Percentiles rank a stretch among this genome's conserved stretches.
phyloP scores from a whole-genome alignment of 805 yeast species.

The Naumovozyma baii region DNA sequence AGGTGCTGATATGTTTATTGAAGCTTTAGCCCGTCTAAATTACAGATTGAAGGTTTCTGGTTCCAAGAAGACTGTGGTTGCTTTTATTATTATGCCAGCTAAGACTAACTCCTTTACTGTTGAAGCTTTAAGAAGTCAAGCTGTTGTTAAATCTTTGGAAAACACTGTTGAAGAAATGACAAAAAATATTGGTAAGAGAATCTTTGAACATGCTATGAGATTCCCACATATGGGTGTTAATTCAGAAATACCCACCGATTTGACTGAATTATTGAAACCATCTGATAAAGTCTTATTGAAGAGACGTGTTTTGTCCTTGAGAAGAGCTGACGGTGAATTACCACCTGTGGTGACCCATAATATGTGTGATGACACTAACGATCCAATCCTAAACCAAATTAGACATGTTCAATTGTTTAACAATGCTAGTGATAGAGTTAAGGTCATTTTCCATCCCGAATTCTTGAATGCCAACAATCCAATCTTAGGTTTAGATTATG shows the following conservation, averaged over 20 bases:
- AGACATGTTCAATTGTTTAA: conserved; percentile 88
- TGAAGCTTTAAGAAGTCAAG: conserved; percentile 92
- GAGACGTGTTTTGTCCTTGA: conserved; percentile 86
- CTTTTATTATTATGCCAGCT: conserved; percentile 97
- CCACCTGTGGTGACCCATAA: conserved; percentile 97
- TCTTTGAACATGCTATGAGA: conserved; percentile 84
- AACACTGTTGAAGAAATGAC: conserved; percentile 83
- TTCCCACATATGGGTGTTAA: conserved; percentile 40
- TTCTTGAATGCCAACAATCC: conserved; percentile 92
- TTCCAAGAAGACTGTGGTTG: conserved; percentile 87
- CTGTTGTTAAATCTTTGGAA: conserved; percentile 86
- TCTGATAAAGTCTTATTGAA: conserved; percentile 86
- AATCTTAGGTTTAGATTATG: conserved; percentile 84
- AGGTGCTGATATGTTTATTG: conserved; percentile 93
- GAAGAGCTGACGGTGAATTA: conserved; percentile 57
- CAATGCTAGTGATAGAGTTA: conserved; percentile 81
- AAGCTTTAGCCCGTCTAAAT: conserved; percentile 83
- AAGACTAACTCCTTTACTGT: conserved; percentile 88
- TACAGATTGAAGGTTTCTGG: conserved; percentile 73
- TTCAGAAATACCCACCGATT: conserved; percentile 59
- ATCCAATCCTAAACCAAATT: conserved; percentile 85
- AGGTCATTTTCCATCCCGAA: conserved; percentile 95
- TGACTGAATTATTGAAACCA: conserved; percentile 75
- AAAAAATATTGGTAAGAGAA: conserved; percentile 70
- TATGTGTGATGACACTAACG: conserved; percentile 85